phyloP scores from a whole-genome alignment of 73 alveolate species.

The Paraurostyla sp. region DNA sequence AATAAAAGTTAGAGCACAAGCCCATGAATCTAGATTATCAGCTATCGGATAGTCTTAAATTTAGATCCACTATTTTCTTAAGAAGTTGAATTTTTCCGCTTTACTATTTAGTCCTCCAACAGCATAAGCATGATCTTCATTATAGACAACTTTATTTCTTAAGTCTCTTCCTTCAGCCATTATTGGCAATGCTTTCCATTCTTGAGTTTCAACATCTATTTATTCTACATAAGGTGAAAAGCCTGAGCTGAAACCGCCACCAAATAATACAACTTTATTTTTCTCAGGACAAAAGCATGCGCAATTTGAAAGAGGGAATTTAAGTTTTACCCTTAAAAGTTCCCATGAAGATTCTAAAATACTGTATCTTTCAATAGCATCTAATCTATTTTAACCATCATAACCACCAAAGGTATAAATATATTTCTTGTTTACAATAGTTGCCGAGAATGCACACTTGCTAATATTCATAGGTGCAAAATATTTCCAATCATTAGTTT shows the following conservation, averaged over 20 bases:
- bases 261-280: conserved; percentile 85
- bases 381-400: conserved; percentile 90
- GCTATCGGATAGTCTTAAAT: conserved; percentile 73
- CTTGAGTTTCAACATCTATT: conserved; percentile 76
- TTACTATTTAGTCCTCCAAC: conserved; percentile 88
- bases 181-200: conserved; percentile 75
- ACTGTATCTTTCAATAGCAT: conserved; percentile 83
- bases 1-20: conserved; percentile 82
- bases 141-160: conserved; percentile 83
- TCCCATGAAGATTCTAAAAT: conserved; percentile 77
- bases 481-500: conserved; percentile 76
- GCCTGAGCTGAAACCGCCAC: conserved; percentile 94
- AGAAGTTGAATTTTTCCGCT: conserved; percentile 71
- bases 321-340: conserved; percentile 66
- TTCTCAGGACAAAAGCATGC: conserved; percentile 86
- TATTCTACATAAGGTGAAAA: conserved; percentile 83
- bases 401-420: conserved; percentile 92
- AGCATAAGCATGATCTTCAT: conserved; percentile 80
- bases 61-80: conserved; percentile 58
- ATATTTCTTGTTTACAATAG: conserved; percentile 79
- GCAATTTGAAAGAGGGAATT: conserved; percentile 84
- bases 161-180: conserved; percentile 95
- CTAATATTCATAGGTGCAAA: conserved; percentile 83
- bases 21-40: conserved; percentile 92
- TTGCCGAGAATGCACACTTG: conserved; percentile 91